These are phyloP conservation scores for Pichia manshurica DNA, from an alignment of 805 yeast genomes.

Conservation along the genomic window DNA sequence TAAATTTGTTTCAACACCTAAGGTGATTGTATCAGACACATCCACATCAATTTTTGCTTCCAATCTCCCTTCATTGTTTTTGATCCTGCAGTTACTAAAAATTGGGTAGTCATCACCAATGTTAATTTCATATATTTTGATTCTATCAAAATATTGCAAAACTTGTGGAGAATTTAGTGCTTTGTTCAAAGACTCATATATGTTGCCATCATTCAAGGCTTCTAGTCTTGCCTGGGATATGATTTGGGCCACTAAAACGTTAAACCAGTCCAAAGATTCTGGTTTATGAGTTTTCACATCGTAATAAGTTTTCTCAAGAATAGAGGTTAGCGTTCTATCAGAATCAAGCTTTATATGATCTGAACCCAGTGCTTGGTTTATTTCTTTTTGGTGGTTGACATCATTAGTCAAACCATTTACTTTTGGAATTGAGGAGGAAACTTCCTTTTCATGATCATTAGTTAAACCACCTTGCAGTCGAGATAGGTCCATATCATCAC, in stretches of 20 bases:
- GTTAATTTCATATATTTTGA: conserved; percentile 79
- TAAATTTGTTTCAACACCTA: conserved; percentile 78
- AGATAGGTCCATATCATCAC: neutral
- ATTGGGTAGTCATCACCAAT: conserved; percentile 95
- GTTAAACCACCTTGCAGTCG: neutral
- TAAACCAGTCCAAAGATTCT: conserved; percentile 95
- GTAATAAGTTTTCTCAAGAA: conserved; percentile 87
- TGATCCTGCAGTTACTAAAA: conserved; percentile 85
- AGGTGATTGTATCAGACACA: conserved; percentile 75
- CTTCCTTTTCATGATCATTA: neutral
- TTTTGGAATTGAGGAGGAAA: neutral
- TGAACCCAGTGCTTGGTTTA: neutral
- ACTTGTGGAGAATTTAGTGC: conserved; percentile 66
- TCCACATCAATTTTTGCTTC: conserved; percentile 93
- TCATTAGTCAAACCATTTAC: conserved; percentile 1
- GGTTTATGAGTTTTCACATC: conserved; percentile 82
- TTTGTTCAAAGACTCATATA: conserved; percentile 69
- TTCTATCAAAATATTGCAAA: conserved; percentile 63
- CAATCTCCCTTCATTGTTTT: conserved; percentile 42
- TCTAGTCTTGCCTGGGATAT: conserved; percentile 84
- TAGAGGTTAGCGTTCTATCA: conserved; percentile 28
- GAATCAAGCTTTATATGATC: conserved; percentile 7
- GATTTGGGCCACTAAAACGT: conserved; percentile 87
- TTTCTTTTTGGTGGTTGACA: conserved; percentile 6
- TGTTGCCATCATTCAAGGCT: conserved; percentile 78